Evolutionary conservation across 768 basidiomycete genomes (phyloP).

Genomic region (Rhizopogon sp.): DNA sequence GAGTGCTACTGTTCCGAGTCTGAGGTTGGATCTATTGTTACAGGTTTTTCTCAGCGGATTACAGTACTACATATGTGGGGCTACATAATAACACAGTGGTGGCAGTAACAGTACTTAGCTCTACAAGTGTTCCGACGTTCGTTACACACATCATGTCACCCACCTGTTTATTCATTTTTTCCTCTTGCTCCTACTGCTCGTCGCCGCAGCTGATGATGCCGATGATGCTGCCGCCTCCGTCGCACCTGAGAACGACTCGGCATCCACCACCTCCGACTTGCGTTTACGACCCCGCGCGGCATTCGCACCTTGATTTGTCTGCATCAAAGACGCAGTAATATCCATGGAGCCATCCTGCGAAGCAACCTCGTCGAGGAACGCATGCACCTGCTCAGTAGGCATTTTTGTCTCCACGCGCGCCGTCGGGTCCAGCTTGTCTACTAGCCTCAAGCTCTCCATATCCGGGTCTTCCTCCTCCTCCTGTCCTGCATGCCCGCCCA

Average conservation of each 20-base stretch:
- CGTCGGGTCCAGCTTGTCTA: constrained; percentile 26
- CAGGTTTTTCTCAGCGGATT: neutral
- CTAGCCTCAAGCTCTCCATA: constrained; percentile 20
- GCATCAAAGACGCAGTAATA: neutral
- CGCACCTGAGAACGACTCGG: neutral
- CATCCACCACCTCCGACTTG: constrained; percentile 32
- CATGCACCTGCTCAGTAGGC: constrained; percentile 31
- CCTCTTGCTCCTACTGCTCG: constrained; percentile 20
- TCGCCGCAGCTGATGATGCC: constrained; percentile 2
- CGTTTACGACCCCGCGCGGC: constrained; percentile 28
- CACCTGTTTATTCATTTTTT: constrained; percentile 19
- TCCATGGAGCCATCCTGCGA: constrained; percentile 24
- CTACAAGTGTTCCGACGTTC: neutral
- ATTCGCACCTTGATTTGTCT: neutral
- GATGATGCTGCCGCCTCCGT: neutral
- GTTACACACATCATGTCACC: neutral
- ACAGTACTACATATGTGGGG: constrained; percentile 3
- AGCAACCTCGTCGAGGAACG: constrained; percentile 39
- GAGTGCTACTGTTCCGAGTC: neutral
- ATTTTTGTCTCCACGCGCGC: constrained; percentile 24
- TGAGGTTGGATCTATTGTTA: neutral
- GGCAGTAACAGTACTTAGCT: neutral
- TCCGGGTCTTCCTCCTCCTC: constrained; percentile 26
- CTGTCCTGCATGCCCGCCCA: constrained; percentile 9
- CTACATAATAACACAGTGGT: neutral